Evolutionary conservation across 2,329 filamentous ascomycete genomes (phyloP).

Genomic region (Fusarium duplospermum): DNA sequence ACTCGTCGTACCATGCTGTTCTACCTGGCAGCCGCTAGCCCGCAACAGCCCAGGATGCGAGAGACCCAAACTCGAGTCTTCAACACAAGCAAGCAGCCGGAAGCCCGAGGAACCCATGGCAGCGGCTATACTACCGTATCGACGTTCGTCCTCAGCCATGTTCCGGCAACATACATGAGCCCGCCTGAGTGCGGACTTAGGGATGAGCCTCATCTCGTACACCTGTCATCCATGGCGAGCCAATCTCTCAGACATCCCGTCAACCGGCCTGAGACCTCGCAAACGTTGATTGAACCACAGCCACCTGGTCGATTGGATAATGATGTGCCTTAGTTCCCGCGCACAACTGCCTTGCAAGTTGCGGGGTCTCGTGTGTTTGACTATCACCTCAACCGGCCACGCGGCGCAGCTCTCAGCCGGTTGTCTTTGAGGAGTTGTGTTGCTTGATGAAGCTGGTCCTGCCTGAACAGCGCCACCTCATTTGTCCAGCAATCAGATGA

Average conservation of each 20-base stretch:
- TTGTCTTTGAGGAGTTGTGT: constrained; percentile 8
- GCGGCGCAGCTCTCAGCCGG: constrained; percentile 17
- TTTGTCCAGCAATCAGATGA: constrained; percentile 9
- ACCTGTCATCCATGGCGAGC: constrained; percentile 8
- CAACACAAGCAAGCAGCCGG: constrained; percentile 20
- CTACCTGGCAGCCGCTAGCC: constrained; percentile 21
- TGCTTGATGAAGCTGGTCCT: constrained; percentile 13
- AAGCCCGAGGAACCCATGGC: constrained; percentile 18
- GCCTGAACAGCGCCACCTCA: constrained; percentile 20
- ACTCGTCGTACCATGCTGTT: constrained; percentile 38
- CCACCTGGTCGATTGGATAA: constrained; percentile 14
- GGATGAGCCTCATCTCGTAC: constrained; percentile 20
- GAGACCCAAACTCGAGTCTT: constrained; percentile 19
- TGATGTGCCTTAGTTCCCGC: constrained; percentile 8
- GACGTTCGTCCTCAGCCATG: constrained; percentile 10
- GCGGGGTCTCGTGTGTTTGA: constrained; percentile 21
- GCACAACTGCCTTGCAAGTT: constrained; percentile 11
- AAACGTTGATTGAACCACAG: constrained; percentile 15
- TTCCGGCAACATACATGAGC: constrained; percentile 3
- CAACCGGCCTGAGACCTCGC: constrained; percentile 20
- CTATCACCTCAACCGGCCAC: constrained; percentile 13
- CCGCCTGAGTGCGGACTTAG: background rate
- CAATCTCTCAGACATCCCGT: constrained; percentile 7
- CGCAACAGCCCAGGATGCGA: constrained; percentile 14
- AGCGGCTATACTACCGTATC: constrained; percentile 7